Evolutionary conservation across 2,329 filamentous ascomycete genomes (phyloP), one percentile per base, ranked within the genome.

Genomic region (Penicillium sp.): DNA sequence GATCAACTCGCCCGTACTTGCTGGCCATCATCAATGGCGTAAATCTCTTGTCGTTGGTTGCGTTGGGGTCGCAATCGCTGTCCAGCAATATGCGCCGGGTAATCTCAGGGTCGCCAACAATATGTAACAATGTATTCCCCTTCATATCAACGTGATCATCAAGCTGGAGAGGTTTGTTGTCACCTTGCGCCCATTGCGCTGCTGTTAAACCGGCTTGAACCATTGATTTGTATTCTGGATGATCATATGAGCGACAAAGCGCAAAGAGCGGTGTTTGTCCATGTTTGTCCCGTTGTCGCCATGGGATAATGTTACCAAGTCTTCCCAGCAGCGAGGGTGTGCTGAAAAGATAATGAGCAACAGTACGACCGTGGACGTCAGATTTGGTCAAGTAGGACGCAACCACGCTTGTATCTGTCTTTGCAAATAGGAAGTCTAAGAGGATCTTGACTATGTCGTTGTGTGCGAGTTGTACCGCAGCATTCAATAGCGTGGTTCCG

Each of bases 241-340:
- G 92, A 70, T 99, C 94, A 69, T 99, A 99, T 0, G 92, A 97
- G 65, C 94, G 86, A 72, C 92, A 97, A 1, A 97, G 81, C 2
- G 94, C 94, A 72, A 99, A 97, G 9, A 99, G 78, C 2, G 94
- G 95, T n/a, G 95, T 99, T 75, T 97, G 94, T 0, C 94, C 94
- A 70, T 97, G 97, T 72, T 92, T 95, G 74, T 99, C 94, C 64
- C 88, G 91, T 73, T 95, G 86, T 57, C 86, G 84, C 94, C 94
- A 99, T 9, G 91, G 90, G 52, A 99, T 79, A 63, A 93, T 76
- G 58, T 83, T 82, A 2, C 92, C 92, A 59, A 97, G 87, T 53
- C 84, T 82, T 44, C 81, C 78, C 64, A 99, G 94, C 21, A 99
- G 79, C 52, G 84, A 82, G 2, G 94, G 94, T 9, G 91, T 88